Percentiles rank a stretch among this genome's conserved stretches.
phyloP scores from a whole-genome alignment of 805 yeast genomes.

The Kazachstania martiniae region DNA sequence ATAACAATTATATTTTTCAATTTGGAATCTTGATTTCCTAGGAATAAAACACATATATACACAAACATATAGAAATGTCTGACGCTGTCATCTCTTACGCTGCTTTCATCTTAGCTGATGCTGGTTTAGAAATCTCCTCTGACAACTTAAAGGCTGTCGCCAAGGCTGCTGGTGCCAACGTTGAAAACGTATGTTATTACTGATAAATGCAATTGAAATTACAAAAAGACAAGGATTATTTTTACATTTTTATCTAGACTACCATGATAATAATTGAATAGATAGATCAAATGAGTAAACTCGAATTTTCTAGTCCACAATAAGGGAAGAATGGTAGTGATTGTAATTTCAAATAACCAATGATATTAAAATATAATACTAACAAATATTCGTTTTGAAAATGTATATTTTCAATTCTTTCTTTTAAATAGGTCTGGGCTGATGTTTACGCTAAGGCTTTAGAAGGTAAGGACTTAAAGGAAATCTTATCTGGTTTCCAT shows the following conservation, averaged over 20 bases:
- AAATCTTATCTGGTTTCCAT: conserved; percentile 52
- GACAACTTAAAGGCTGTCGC: conserved; percentile 66
- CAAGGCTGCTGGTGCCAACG: conserved; percentile 68
- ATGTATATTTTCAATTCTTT: conserved; percentile 20
- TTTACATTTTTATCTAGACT: too few relatives aligned
- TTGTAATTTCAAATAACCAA: too few relatives aligned
- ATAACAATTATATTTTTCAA: background rate
- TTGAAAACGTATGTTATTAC: conserved; percentile 37
- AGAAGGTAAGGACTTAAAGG: conserved; percentile 70
- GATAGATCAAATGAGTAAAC: too few relatives aligned
- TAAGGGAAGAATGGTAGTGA: too few relatives aligned
- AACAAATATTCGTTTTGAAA: background rate
- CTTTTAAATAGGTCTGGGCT: conserved; percentile 48
- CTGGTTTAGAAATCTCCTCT: conserved; percentile 86
- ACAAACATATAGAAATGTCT: conserved; percentile 54
- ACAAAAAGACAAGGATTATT: too few relatives aligned
- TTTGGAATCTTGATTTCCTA: too few relatives aligned
- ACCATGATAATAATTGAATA: too few relatives aligned
- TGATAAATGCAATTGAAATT: too few relatives aligned
- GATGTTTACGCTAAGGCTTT: conserved; percentile 73
- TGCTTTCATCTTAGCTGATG: conserved; percentile 96
- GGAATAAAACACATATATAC: conserved; percentile 5
- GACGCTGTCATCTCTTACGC: conserved; percentile 96
- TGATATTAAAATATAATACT: background rate
- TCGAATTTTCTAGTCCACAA: too few relatives aligned